phyloP scores from a whole-genome alignment of 345 rosid species.

The Acer saccharum region DNA sequence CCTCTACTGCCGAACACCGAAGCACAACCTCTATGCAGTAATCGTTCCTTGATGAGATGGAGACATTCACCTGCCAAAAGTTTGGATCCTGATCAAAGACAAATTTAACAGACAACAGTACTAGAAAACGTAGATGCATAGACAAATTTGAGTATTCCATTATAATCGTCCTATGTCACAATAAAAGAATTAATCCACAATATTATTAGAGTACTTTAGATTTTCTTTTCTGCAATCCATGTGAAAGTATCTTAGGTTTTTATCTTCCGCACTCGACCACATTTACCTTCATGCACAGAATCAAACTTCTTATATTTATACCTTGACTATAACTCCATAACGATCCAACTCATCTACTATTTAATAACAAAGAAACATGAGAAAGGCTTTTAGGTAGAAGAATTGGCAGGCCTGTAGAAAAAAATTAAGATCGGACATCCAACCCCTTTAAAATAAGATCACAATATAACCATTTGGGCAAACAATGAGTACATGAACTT shows the following conservation, averaged over 20 bases:
- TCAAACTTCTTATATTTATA: too few species aligned
- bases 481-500: too few species aligned
- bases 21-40: conserved; percentile 86
- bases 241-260: neutral
- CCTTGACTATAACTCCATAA: too few species aligned
- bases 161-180: neutral
- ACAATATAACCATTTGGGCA: too few species aligned
- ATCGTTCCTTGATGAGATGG: conserved; percentile 69
- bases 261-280: neutral
- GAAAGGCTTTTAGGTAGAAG: neutral
- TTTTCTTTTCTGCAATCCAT: neutral
- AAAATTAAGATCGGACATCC: too few species aligned
- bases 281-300: neutral
- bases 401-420: too few species aligned
- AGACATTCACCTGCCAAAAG: conserved; percentile 68
- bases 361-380: neutral
- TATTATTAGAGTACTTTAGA: neutral
- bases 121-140: neutral
- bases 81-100: conserved; percentile 13
- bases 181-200: neutral
- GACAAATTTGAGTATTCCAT: neutral
- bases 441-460: too few species aligned
- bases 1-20: conserved; percentile 84
- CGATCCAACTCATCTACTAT: neutral
- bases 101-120: conserved; percentile 2